Conservation (phyloP, 805 yeast genomes). For the Spathaspora hagerdaliae region DNA sequence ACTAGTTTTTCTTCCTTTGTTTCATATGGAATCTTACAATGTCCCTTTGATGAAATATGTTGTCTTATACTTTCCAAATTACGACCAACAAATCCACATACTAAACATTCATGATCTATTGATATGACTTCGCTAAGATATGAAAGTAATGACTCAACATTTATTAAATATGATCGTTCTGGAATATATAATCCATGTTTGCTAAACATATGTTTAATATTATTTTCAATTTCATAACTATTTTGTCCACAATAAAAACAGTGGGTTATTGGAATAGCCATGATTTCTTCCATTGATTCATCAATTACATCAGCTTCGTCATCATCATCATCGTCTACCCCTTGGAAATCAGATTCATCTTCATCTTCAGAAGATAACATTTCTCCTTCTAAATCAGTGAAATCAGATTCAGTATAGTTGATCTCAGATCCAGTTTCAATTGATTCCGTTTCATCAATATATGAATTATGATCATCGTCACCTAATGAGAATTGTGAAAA, state of each 20-base stretch:
- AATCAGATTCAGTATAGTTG: slow-evolving; percentile 40
- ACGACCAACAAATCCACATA: slow-evolving; percentile 42
- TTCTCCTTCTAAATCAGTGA: slow-evolving; percentile 14
- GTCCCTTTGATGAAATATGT: slow-evolving; percentile 42
- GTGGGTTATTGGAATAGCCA: slow-evolving; percentile 44
- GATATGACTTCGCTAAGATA: slow-evolving; percentile 36
- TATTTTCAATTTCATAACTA: slow-evolving; percentile 51
- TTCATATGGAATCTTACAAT: slow-evolving; percentile 44
- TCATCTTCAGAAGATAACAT: slow-evolving; percentile 19
- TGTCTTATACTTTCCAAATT: slow-evolving; percentile 40
- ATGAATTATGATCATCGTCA: slow-evolving; percentile 19
- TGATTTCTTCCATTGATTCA: slow-evolving; percentile 17
- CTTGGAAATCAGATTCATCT: slow-evolving; percentile 14
- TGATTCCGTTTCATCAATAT: slow-evolving; percentile 19
- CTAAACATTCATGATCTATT: slow-evolving; percentile 40
- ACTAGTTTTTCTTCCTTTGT: slow-evolving; percentile 32
- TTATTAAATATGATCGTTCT: slow-evolving; percentile 33
- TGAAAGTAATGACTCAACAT: slow-evolving; percentile 35
- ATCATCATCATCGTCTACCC: slow-evolving; percentile 14
- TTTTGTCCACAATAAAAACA: slow-evolving; percentile 59
- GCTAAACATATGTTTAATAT: slow-evolving; percentile 42
- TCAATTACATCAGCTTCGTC: slow-evolving; percentile 7
- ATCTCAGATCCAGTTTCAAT: slow-evolving; percentile 50
- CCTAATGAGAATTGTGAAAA: slow-evolving; percentile 56
- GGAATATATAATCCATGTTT: slow-evolving; percentile 46